Conservation (phyloP, 2,329 filamentous ascomycete genomes). For the Cercospora janseana region DNA sequence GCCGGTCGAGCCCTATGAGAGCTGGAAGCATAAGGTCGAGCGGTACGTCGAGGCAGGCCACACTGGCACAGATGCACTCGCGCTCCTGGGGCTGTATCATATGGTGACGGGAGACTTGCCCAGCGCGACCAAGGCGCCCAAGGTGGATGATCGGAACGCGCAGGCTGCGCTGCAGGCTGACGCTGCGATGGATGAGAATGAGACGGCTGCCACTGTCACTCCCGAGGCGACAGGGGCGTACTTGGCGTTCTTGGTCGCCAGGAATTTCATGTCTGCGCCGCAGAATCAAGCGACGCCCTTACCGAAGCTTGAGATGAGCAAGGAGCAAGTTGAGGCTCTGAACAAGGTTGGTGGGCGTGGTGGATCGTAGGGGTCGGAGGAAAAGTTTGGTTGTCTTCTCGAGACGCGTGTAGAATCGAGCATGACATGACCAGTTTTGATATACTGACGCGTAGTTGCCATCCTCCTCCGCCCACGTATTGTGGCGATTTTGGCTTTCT, state of each 20-base stretch:
- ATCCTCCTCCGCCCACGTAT: too few species aligned
- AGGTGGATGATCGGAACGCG: conserved; percentile 72
- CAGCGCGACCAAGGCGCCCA: conserved; percentile 66
- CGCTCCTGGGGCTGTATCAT: conserved; percentile 72
- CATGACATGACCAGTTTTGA: too few species aligned
- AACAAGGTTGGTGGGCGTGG: conserved; percentile 55
- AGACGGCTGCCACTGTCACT: conserved; percentile 58
- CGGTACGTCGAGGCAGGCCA: conserved; percentile 62
- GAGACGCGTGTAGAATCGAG: too few species aligned
- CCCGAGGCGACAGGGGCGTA: conserved; percentile 63
- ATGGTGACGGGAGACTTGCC: conserved; percentile 71
- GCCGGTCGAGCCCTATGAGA: conserved; percentile 63
- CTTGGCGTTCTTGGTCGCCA: conserved; percentile 60
- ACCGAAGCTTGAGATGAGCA: conserved; percentile 47
- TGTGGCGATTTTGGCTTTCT: background rate
- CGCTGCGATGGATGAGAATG: conserved; percentile 50
- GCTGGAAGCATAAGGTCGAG: conserved; percentile 68
- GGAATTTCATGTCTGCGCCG: conserved; percentile 60
- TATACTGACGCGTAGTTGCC: too few species aligned
- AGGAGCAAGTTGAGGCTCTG: conserved; percentile 51
- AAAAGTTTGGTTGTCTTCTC: too few species aligned
- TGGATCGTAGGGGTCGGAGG: conserved; percentile 30
- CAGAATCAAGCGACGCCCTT: conserved; percentile 35
- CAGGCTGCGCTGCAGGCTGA: conserved; percentile 63
- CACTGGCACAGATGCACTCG: conserved; percentile 64